A percentile compares a stretch with the other conserved stretches of the same genome.
These are phyloP conservation scores for Mimosa bimucronata DNA, from an alignment of 306 rosid genomes.

Conservation along the genomic window DNA sequence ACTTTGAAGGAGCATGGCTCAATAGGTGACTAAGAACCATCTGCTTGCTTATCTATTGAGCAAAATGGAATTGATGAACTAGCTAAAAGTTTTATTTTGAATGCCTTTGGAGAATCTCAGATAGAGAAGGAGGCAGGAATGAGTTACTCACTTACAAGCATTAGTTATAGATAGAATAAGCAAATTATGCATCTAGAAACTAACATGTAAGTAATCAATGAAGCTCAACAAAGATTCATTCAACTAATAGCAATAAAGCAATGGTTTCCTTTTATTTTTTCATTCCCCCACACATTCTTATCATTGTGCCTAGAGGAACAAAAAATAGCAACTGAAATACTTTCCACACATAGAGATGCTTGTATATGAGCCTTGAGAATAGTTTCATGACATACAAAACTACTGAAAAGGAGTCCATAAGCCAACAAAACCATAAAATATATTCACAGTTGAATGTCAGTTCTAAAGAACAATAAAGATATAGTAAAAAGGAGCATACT, in stretches of 20 bases:
- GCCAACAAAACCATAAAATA: conserved; percentile 11
- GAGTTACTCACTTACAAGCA: conserved; percentile 33
- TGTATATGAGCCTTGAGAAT: not conserved
- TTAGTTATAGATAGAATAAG: conserved; percentile 8
- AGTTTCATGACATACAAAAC: conserved; percentile 9
- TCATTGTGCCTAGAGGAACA: not conserved
- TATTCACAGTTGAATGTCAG: not conserved
- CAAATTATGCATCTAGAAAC: not conserved
- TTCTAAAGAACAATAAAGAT: conserved; percentile 14
- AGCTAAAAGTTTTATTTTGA: conserved; percentile 64
- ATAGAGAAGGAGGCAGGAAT: conserved; percentile 39
- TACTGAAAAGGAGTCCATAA: conserved; percentile 17
- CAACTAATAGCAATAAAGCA: not conserved
- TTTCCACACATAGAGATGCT: not conserved
- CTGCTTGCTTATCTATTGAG: conserved; percentile 66
- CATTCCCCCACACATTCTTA: not conserved
- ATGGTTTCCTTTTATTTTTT: not conserved
- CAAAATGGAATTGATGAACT: conserved; percentile 73
- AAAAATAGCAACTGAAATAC: conserved; percentile 14
- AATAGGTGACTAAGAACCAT: conserved; percentile 82
- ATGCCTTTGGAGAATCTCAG: conserved; percentile 75
- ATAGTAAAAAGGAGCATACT: not conserved
- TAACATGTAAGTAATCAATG: not conserved
- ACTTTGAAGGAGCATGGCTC: conserved; percentile 88
- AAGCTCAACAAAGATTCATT: no score